Evolutionary conservation across 495 filamentous ascomycete species (phyloP), one percentile per base, ranked within the genome.

Genomic region (Gamarada debralockiae): DNA sequence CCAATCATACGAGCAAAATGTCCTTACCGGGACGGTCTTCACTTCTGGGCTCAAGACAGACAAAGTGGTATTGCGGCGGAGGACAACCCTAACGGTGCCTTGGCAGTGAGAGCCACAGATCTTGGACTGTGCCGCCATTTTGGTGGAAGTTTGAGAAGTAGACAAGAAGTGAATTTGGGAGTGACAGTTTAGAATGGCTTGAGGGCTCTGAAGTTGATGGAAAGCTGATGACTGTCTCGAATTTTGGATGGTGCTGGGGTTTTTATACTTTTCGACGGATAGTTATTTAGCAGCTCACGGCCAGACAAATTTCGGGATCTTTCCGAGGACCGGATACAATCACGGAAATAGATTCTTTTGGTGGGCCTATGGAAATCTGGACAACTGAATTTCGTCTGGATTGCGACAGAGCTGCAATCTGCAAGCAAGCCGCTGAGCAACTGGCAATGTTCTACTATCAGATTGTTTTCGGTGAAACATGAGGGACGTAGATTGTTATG

Each of bases 1-100:
- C 23, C n/a, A 14, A 31, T 5, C 10, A 13, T 4, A 15, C 13
- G 5, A 29, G 29, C 3, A 21, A 27, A 21, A 15, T 10, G 17
- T 4, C 14, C 48, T 33, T 37, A 58, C 59, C 0, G 55, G 55
- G 27, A 42, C 27, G 9, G 34, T 47, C 45, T 38, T 62, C 37
- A 62, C 50, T 10, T 5, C 10, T 29, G 27, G 27, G 10, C 27
- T 29, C 27, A 29, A 29, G 27, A 5, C 27, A 29, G 27, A n/a
- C n/a, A n/a, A 5, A 29, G 5, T 29, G 4, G 27, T 4, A 29
- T 4, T 29, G 27, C 5, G 27, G 10, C 10, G 27, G 27, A 29
- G 4, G 27, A 29, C 27, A 29, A 5, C 10, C 10, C 27, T 10
- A 29, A 29, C 10, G 5, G 27, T 29, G 27, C 27, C 27, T 29